These are phyloP conservation scores for Articulospora tetracladia DNA, from an alignment of 495 filamentous ascomycete species.

Conservation along the genomic window DNA sequence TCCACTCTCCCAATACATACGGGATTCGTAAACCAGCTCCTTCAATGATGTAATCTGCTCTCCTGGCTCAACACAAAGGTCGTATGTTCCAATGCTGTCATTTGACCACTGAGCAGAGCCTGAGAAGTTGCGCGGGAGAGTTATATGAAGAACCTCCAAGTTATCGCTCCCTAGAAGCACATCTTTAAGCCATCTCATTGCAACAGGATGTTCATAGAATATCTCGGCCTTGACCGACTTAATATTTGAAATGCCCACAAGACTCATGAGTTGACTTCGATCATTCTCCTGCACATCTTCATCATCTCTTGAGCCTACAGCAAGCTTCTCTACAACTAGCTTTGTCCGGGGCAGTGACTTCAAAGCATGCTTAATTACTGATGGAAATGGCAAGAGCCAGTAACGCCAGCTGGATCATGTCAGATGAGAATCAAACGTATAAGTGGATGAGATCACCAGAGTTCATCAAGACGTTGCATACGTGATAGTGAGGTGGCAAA, in stretches of 20 bases:
- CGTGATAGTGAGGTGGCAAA: not conserved
- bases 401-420: not conserved
- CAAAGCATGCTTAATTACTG: not conserved
- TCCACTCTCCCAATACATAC: not conserved
- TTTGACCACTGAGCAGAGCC: not conserved
- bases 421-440: not conserved
- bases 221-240: not conserved
- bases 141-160: not conserved
- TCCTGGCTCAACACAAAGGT: not conserved
- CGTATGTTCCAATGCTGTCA: not conserved
- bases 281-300: not conserved
- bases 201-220: not conserved
- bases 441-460: not conserved
- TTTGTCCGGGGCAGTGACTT: not conserved
- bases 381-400: not conserved
- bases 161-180: not conserved
- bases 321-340: not conserved
- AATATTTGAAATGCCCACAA: not conserved
- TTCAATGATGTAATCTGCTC: not conserved
- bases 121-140: not conserved
- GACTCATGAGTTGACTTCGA: not conserved
- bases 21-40: not conserved
- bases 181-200: conserved; percentile 5
- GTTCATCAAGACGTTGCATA: not conserved
- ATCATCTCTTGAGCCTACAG: not conserved